These are phyloP conservation scores for Litchi chinensis DNA, from an alignment of 345 rosid species.

Conservation along the genomic window DNA sequence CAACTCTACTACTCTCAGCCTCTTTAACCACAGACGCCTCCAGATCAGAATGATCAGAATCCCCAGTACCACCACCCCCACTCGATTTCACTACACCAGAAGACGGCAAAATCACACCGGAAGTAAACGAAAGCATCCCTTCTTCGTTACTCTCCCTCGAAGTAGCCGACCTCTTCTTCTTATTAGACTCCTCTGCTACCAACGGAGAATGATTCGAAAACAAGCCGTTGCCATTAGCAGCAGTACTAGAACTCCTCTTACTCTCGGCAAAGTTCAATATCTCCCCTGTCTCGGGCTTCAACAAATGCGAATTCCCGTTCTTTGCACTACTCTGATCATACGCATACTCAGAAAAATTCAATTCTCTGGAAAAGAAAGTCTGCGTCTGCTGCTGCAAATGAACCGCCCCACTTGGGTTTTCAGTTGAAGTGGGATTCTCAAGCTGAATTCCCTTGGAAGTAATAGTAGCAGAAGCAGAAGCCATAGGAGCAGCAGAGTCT, in stretches of 20 bases:
- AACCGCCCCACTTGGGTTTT: constrained; percentile 32
- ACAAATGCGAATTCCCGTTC: constrained; percentile 47
- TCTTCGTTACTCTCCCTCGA: constrained; percentile 77
- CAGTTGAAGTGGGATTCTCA: constrained; percentile 54
- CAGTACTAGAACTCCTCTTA: constrained; percentile 43
- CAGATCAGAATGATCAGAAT: constrained; percentile 92
- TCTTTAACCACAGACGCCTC: constrained; percentile 88
- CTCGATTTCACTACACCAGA: constrained; percentile 56
- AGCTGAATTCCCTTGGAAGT: constrained; percentile 37
- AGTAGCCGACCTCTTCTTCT: constrained; percentile 64
- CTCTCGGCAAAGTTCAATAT: constrained; percentile 78
- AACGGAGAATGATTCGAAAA: constrained; percentile 51
- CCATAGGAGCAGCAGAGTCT: constrained; percentile 23
- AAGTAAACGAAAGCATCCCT: constrained; percentile 80
- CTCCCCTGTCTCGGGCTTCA: constrained; percentile 83
- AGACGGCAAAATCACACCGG: constrained; percentile 63
- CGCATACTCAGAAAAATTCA: constrained; percentile 72
- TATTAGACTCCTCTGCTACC: constrained; percentile 56
- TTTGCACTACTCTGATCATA: constrained; percentile 44
- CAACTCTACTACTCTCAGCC: constrained; percentile 56
- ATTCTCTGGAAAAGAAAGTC: constrained; percentile 48
- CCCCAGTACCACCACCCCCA: constrained; percentile 57
- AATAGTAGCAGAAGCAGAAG: no score
- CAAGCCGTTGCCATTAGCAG: constrained; percentile 45
- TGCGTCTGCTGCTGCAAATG: constrained; percentile 41